Percentiles rank a stretch among this genome's conserved stretches.
These are phyloP conservation scores for Ogataea paradorogensis DNA, from an alignment of 805 yeast genomes.

Conservation along the genomic window DNA sequence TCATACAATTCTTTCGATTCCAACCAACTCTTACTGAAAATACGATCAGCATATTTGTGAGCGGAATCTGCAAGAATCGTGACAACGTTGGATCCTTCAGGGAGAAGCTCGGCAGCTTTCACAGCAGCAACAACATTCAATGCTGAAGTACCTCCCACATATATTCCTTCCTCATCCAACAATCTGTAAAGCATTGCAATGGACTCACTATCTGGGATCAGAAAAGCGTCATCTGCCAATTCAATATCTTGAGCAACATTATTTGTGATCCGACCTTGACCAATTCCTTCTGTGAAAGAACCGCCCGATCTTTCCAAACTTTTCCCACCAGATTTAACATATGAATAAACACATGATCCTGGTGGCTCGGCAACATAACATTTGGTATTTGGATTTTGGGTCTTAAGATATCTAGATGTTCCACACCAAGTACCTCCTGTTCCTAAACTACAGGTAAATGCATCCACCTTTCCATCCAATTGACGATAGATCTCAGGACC, in stretches of 20 bases:
- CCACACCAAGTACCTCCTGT: slow-evolving; percentile 95
- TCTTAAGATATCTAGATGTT: slow-evolving; percentile 71
- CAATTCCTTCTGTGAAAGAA: slow-evolving; percentile 93
- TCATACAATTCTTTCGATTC: slow-evolving; percentile 62
- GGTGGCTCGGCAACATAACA: slow-evolving; percentile 89
- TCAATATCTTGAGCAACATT: slow-evolving; percentile 73
- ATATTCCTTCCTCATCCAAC: slow-evolving; percentile 86
- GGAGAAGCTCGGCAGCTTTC: slow-evolving; percentile 69
- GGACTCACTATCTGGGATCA: slow-evolving; percentile 74
- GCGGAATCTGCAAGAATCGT: slow-evolving; percentile 90
- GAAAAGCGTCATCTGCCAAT: slow-evolving; percentile 74
- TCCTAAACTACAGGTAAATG: slow-evolving; percentile 87
- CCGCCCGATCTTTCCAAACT: slow-evolving; percentile 71
- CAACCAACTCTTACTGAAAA: slow-evolving; percentile 78
- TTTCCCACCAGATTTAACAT: slow-evolving; percentile 67
- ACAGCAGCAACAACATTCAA: slow-evolving; percentile 88
- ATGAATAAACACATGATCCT: slow-evolving; percentile 81
- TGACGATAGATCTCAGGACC: slow-evolving; percentile 94
- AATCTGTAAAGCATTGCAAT: slow-evolving; percentile 81
- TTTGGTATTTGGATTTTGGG: slow-evolving; percentile 58
- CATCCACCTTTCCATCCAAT: slow-evolving; percentile 72
- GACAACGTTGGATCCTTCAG: slow-evolving; percentile 78
- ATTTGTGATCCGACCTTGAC: slow-evolving; percentile 89
- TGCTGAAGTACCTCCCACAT: slow-evolving; percentile 87
- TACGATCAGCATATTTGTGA: slow-evolving; percentile 79